Evolutionary conservation across 164 flowering plant genomes (phyloP).

Genomic region (Vitis cinerea): DNA sequence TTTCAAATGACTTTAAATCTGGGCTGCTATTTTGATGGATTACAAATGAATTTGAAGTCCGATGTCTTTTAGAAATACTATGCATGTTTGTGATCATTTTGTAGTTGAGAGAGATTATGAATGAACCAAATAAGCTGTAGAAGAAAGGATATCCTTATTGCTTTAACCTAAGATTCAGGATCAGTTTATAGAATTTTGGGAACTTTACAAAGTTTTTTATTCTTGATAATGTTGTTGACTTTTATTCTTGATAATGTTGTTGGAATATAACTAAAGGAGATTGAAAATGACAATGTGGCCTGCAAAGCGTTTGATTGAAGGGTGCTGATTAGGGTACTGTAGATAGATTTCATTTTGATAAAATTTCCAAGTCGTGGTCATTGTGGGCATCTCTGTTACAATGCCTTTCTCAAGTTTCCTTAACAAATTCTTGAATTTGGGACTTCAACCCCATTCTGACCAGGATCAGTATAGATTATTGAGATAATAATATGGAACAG

Average conservation of each 20-base stretch:
- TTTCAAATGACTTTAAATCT: too few species aligned
- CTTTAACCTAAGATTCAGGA: neutral
- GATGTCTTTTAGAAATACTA: too few species aligned
- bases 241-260: neutral
- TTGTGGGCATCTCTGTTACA: too few species aligned
- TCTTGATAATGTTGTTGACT: neutral
- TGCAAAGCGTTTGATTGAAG: neutral
- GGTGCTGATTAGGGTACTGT: too few species aligned
- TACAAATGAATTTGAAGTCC: too few species aligned
- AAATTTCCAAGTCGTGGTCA: too few species aligned
- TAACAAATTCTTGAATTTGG: too few species aligned
- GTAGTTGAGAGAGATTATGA: neutral
- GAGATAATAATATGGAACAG: neutral
- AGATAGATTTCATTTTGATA: too few species aligned
- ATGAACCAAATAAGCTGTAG: neutral
- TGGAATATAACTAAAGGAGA: too few species aligned
- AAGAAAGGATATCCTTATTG: neutral
- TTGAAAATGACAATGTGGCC: neutral
- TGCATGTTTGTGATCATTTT: too few species aligned
- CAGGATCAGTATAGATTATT: neutral
- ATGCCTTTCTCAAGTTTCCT: too few species aligned
- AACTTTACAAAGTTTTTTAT: neutral
- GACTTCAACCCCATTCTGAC: neutral
- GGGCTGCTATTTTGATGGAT: too few species aligned
- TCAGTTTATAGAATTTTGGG: neutral